Evolutionary conservation across 805 yeast genomes (phyloP), one percentile per base, ranked within the genome.

Genomic region (Priceomyces medius): DNA sequence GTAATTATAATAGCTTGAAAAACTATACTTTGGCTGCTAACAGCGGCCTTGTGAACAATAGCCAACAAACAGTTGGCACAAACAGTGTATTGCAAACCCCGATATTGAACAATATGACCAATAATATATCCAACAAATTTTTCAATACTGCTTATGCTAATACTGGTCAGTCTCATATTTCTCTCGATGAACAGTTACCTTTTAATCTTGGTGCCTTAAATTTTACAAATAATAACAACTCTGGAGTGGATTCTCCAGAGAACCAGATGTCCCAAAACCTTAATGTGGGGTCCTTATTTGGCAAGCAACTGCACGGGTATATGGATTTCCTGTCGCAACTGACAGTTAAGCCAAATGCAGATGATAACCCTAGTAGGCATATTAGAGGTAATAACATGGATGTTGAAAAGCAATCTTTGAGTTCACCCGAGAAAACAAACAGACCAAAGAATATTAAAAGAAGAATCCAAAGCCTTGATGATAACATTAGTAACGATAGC

Each of bases 71-170:
- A 14, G 38, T 9, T 7, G 12, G 8, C 12, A 21, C 39, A 17
- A 44, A 40, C 13, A 36, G 43, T 28, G 35, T 52, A 16, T 42
- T 59, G 23, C 68, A 60, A 42, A 52, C 63, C 1, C 67, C 68
- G 7, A 51, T 58, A 13, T 43, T 56, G 40, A 63, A 65, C 41
- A 49, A 48, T 13, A 24, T 45, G 7, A 51, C 63, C 45, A 64
- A 64, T 43, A 64, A 64, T 45, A 65, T 65, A 33, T 64, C 72
- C 33, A 65, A 61, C 45, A 58, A 55, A 40, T 66, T 51, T 45
- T 65, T 66, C 54, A 59, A 59, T 44, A 54, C 62, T 3, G 58
- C 56, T 44, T 59, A 56, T 45, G 45, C 55, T 12, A 47, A 42
- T 40, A 17, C 28, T 3, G n/a, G 24, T 4, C 38, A 35, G 17